Conservation (phyloP, 2,329 filamentous ascomycete genomes). For the Graphilbum sp. region DNA sequence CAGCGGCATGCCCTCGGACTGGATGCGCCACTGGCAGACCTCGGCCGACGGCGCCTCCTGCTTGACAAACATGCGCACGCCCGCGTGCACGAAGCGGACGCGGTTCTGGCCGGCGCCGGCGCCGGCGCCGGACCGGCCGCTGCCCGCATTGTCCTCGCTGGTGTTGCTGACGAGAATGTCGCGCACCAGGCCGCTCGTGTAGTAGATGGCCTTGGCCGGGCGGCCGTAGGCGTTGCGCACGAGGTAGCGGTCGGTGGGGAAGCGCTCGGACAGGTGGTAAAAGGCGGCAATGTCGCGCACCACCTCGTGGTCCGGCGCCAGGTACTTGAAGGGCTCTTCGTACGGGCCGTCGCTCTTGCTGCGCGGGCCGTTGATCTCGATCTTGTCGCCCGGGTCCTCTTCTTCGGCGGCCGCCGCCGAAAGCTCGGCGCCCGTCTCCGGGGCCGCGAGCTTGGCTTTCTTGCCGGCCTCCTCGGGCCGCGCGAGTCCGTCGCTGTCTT, state of each 20-base stretch:
- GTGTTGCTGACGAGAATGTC: constrained; percentile 80
- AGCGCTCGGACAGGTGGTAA: constrained; percentile 69
- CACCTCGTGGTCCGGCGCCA: constrained; percentile 57
- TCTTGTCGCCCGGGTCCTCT: neutral
- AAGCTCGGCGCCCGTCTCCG: constrained; percentile 6
- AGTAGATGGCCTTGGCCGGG: constrained; percentile 91
- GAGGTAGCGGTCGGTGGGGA: constrained; percentile 86
- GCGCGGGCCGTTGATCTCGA: constrained; percentile 13
- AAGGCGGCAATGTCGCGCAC: constrained; percentile 66
- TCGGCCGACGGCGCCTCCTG: constrained; percentile 79
- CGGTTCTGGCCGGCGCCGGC: constrained; percentile 3
- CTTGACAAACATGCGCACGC: constrained; percentile 98
- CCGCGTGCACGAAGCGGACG: constrained; percentile 90
- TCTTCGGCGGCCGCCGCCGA: constrained; percentile 3
- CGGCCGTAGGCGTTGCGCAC: constrained; percentile 83
- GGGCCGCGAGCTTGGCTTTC: constrained; percentile 5
- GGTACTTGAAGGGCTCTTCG: constrained; percentile 92
- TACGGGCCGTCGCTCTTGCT: constrained; percentile 34
- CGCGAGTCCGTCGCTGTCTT: no score
- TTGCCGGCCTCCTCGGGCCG: no score
- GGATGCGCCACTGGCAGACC: constrained; percentile 86
- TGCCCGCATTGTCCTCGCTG: constrained; percentile 42
- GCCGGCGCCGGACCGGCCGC: constrained; percentile 1
- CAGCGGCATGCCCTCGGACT: constrained; percentile 84
- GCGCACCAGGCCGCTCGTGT: constrained; percentile 70